Percentiles rank a stretch among this genome's conserved stretches.
Conservation (phyloP, 2,329 filamentous ascomycete species). For the Blastomyces percursus region DNA sequence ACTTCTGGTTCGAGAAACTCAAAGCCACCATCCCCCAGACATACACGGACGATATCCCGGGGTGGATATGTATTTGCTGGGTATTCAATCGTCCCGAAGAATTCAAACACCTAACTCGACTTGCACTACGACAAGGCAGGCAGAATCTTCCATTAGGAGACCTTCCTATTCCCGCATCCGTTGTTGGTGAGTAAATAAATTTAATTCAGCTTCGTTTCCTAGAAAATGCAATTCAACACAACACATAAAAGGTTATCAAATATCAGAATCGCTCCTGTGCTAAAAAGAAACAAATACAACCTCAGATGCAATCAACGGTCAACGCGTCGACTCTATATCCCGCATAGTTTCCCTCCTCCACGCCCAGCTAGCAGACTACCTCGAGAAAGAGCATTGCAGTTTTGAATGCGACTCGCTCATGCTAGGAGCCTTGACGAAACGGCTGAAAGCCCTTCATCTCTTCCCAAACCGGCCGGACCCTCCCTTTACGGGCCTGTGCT, state of each 20-base stretch:
- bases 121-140: conserved; percentile 12
- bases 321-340: conserved; percentile 10
- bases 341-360: conserved; percentile 12
- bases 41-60: conserved; percentile 13
- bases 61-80: conserved; percentile 15
- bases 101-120: conserved; percentile 12
- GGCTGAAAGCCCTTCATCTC: conserved; percentile 11
- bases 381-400: conserved; percentile 15
- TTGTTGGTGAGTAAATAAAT: conserved; percentile 10
- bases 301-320: conserved; percentile 12
- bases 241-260: not conserved
- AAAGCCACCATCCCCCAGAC: conserved; percentile 11
- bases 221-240: not conserved
- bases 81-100: conserved; percentile 12
- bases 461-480: conserved; percentile 12
- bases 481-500: conserved; percentile 13
- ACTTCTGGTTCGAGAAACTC: conserved; percentile 14
- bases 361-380: conserved; percentile 12
- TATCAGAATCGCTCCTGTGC: not conserved
- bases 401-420: conserved; percentile 16
- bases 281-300: not conserved
- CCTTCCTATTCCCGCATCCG: conserved; percentile 12
- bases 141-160: conserved; percentile 9
- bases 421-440: conserved; percentile 13
- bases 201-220: not conserved